These are phyloP conservation scores for Suhomyces pyralidae DNA, from an alignment of 805 yeast species.

Conservation along the genomic window DNA sequence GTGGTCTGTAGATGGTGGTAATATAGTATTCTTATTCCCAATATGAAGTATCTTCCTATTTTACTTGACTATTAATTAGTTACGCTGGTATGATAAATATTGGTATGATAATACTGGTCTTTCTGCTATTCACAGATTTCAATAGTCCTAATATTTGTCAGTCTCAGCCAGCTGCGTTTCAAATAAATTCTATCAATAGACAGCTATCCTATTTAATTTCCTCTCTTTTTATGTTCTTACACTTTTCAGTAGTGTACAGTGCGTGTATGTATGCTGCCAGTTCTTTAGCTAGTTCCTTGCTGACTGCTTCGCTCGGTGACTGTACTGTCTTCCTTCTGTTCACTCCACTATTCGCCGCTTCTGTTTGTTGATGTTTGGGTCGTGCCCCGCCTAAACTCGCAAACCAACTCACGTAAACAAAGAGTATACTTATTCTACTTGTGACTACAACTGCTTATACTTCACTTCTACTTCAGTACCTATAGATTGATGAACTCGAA, in stretches of 20 bases:
- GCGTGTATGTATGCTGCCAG: neutral
- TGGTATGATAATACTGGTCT: no score
- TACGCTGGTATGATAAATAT: no score
- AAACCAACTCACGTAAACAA: neutral
- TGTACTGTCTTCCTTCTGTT: neutral
- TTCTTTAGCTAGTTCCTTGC: neutral
- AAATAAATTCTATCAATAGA: no score
- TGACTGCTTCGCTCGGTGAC: neutral
- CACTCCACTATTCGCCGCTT: neutral
- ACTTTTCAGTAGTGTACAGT: neutral
- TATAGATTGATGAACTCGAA: conserved; percentile 2
- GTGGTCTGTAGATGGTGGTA: no score
- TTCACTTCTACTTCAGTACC: neutral
- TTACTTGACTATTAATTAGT: no score
- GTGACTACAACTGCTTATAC: neutral
- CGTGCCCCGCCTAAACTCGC: conserved; percentile 3
- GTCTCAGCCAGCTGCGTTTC: neutral
- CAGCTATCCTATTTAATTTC: neutral
- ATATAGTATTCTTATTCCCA: no score
- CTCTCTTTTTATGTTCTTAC: no score
- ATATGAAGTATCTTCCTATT: no score
- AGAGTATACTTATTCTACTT: neutral
- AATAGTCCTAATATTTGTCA: neutral
- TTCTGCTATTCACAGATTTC: neutral
- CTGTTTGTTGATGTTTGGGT: conserved; percentile 6